Base-by-base conservation (phyloP, 1,284 basidiomycete genomes). In the Microbotryum saponariae region DNA sequence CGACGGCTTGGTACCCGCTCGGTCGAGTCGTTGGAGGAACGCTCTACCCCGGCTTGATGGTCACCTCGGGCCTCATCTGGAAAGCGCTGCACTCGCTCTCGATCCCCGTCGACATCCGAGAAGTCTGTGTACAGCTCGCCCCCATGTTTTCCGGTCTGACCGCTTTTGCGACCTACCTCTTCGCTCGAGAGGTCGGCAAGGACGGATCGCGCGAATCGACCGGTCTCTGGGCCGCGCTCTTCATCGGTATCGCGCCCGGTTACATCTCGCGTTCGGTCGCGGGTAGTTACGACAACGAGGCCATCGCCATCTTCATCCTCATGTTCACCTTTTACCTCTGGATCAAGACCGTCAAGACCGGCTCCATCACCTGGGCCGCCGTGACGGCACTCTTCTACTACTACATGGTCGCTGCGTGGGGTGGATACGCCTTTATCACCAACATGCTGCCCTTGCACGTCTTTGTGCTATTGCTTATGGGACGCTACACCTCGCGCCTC, bases 321-420 rank as follows among this genome's bases (percentile, higher is more conserved):
- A 97, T 98, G 93, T 91, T 91, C 77, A 97, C 93, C 9, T 98
- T 99, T 79, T 98, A 85, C 79, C 83, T 84, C 64, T 98, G 96
- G 96, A 94, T 99, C 77, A 92, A 90, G 74, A 93, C 96, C 25
- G 80, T 97, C 62, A 97, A 97, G 78, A 83, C 85, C 52, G 96
- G 96, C 47, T 93, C 89, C 63, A 91, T 91, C 0, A 83, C 94
- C 65, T 97, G 85, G 73, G 94, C 92, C 46, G 89, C 89, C 23
- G 75, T 88, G 52, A 87, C 93, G 25, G 96, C 93, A 8, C 78
- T 98, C 18, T 97, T 98, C 79, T 99, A 99, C 80, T 97, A 97
- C 70, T 99, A 97, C 82, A 99, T 99, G 96, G 96, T 99, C 20
- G 94, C 96, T 54, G 96, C 96, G 16, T 99, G 96, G 96, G 96